Evolutionary conservation across 164 flowering plant genomes (phyloP).

Genomic region (Kalanchoe fedtschenkoi): DNA sequence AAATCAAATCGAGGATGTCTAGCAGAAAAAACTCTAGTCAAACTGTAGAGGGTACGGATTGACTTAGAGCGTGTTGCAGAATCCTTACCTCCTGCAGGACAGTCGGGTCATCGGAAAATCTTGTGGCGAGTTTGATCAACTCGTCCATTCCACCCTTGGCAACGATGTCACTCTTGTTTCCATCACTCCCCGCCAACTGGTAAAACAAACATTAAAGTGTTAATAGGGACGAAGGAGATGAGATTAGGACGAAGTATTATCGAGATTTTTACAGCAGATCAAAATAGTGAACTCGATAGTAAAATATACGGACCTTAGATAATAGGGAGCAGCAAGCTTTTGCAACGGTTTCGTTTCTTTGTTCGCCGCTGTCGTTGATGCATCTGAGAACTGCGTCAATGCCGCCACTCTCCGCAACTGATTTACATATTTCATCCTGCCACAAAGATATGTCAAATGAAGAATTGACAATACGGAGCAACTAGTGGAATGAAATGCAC

Average conservation of each 20-base stretch:
- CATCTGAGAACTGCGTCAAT: constrained; percentile 69
- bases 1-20: no score
- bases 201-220: no score
- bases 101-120: constrained; percentile 74
- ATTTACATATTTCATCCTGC: constrained; percentile 95
- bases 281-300: no score
- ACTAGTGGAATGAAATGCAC: background rate
- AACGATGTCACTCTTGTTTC: constrained; percentile 62
- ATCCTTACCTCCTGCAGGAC: constrained; percentile 75
- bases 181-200: constrained; percentile 94
- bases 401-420: constrained; percentile 75
- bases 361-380: constrained; percentile 70
- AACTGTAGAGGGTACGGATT: no score
- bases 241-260: no score
- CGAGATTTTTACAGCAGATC: no score
- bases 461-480: background rate
- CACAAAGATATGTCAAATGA: constrained; percentile 8
- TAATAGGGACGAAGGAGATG: no score
- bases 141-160: constrained; percentile 66
- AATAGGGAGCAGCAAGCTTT: constrained; percentile 75
- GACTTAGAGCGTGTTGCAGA: no score
- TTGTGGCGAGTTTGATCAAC: constrained; percentile 53
- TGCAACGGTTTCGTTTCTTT: constrained; percentile 54
- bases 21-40: no score
- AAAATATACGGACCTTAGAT: constrained; percentile 58